A percentile compares a stretch with the other conserved stretches of the same genome.
Evolutionary conservation across 108 stramenopile genomes (phyloP).

Genomic region (Schizochytrium sp.): DNA sequence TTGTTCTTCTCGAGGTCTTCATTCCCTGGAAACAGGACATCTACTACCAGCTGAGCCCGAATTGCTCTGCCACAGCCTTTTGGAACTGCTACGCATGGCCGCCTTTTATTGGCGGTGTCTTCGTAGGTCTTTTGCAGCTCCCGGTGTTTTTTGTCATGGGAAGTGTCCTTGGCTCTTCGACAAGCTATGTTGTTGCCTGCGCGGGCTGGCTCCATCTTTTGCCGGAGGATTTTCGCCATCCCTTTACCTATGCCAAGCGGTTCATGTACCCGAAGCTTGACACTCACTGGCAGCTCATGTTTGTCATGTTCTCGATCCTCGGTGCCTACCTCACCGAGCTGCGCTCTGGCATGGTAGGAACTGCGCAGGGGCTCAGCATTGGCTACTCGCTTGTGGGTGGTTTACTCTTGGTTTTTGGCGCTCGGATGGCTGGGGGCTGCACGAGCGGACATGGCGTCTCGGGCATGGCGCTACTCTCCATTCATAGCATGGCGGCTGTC

Average conservation of each 20-base stretch:
- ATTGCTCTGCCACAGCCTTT: not conserved
- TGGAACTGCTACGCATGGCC: slow-evolving; percentile 3
- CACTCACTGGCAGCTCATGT: not conserved
- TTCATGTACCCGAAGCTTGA: not conserved
- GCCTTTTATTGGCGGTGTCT: not conserved
- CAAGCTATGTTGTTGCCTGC: not conserved
- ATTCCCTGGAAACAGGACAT: not conserved
- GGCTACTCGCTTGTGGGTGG: not conserved
- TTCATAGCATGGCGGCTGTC: not conserved
- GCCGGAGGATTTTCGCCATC: not conserved
- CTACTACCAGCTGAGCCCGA: not conserved
- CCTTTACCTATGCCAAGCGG: not conserved
- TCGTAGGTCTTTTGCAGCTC: not conserved
- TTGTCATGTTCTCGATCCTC: not conserved
- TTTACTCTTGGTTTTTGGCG: not conserved
- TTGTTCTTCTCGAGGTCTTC: not conserved
- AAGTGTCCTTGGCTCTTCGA: not conserved
- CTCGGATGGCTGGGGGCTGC: not conserved
- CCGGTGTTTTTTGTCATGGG: not conserved
- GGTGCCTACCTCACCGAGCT: not conserved
- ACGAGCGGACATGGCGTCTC: slow-evolving; percentile 12
- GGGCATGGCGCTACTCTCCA: not conserved
- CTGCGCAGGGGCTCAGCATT: not conserved
- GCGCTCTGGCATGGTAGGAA: not conserved
- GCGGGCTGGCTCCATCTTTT: too few species aligned